Base-by-base conservation (phyloP, 176 grass and related monocot species). In the Oryza meridionalis region DNA sequence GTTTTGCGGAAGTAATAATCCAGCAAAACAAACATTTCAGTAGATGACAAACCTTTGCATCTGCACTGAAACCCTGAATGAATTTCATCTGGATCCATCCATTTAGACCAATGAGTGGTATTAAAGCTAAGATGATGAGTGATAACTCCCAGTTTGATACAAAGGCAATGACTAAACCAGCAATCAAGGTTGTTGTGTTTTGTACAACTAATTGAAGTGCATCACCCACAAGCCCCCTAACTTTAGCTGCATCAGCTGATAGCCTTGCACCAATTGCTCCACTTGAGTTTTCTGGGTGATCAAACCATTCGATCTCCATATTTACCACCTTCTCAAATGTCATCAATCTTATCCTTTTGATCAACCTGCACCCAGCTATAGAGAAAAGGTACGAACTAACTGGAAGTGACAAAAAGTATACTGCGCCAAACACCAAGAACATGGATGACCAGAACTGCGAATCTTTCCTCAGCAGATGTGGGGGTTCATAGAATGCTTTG, bases 11-110 rank as follows among this genome's bases (percentile, higher is more conserved):
- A 67, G 14, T 78, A 68, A 86, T 11, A 55, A 85, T 11, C 10
- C 67, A 81, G 2, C 9, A 68, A 69, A 73, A 82, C 0, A 82
- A 22, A 12, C 46, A 27, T 29, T 76, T 44, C 37, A 25, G 76
- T 46, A 77, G 62, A 70, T 4, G 72, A 69, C 70, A 71, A 83
- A 97, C 94, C 94, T 94, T 97, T 43, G 94, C 89, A 92, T 97
- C 92, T 25, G 92, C 85, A 74, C 94, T 97, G 76, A 97, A 97
- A 86, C 94, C 94, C 68, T 85, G 80, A 59, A 97, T 84, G 74
- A 97, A 97, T 72, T 97, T 94, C 90, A 97, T 87, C 77, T 97
- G 94, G 64, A 97, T 90, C 81, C 84, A 97, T 87, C 94, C 94
- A 85, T 97, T 97, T 53, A 97, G 65, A 38, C 90, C 94, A 79